Conservation (phyloP, 805 yeast species). For the Ogataea glucozyma region DNA sequence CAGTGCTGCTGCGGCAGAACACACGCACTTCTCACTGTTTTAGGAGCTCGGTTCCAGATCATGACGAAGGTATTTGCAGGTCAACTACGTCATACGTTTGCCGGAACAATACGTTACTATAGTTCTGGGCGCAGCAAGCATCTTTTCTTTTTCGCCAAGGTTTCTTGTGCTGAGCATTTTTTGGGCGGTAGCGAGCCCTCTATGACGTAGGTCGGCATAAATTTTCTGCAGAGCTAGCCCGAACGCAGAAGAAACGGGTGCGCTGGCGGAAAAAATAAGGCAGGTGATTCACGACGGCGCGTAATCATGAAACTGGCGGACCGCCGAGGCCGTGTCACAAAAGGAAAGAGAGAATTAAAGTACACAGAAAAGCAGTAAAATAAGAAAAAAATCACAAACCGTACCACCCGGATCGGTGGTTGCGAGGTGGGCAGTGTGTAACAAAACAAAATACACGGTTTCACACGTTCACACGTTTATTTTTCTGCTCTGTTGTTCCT, state of each 20-base stretch:
- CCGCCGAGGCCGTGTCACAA: conserved; percentile 4
- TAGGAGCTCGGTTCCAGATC: conserved; percentile 4
- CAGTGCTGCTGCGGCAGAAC: neutral
- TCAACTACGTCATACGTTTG: conserved; percentile 5
- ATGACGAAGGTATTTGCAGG: neutral
- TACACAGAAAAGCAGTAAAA: neutral
- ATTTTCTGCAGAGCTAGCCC: neutral
- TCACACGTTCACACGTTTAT: no score
- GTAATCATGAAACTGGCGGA: conserved; percentile 4
- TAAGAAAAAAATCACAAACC: neutral
- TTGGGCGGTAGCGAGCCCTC: conserved; percentile 8
- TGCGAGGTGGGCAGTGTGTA: neutral
- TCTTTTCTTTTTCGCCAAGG: conserved; percentile 2
- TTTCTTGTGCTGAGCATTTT: neutral
- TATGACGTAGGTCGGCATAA: conserved; percentile 8
- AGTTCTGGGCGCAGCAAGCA: neutral
- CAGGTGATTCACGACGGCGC: conserved; percentile 2
- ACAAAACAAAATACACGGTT: no score
- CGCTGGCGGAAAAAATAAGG: neutral
- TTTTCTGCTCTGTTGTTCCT: neutral
- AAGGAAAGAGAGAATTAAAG: neutral
- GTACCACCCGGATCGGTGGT: neutral
- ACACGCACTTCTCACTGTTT: neutral
- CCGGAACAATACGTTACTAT: conserved; percentile 1
- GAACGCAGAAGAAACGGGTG: neutral